These are phyloP conservation scores for Cantharellus anzutake DNA, from an alignment of 768 basidiomycete genomes.

Conservation along the genomic window DNA sequence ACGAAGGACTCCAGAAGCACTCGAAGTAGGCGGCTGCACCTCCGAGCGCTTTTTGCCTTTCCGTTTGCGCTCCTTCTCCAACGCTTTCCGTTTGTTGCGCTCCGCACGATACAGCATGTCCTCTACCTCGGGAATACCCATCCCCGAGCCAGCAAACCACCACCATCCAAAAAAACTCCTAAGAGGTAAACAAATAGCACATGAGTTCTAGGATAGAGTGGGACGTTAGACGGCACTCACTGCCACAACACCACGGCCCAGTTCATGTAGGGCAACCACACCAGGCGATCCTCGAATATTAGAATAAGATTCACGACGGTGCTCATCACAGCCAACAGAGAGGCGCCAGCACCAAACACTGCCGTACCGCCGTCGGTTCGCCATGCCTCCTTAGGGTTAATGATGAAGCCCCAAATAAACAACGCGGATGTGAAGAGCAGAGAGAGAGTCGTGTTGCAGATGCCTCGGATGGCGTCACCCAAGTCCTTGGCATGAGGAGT, in stretches of 20 bases:
- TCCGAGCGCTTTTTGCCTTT: slow-evolving; percentile 8
- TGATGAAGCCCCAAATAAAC: slow-evolving; percentile 78
- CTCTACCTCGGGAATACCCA: slow-evolving; percentile 41
- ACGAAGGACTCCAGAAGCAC: too few species aligned
- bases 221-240: slow-evolving; percentile 20
- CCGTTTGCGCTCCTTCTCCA: slow-evolving; percentile 3
- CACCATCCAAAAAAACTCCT: slow-evolving; percentile 73
- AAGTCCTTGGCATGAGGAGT: slow-evolving; percentile 26
- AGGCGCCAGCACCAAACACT: slow-evolving; percentile 72
- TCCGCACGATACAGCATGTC: slow-evolving; percentile 25
- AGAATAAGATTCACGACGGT: slow-evolving; percentile 80
- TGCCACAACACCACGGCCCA: slow-evolving; percentile 95
- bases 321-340: slow-evolving; percentile 62
- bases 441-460: slow-evolving; percentile 92
- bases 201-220: not conserved
- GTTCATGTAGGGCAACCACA: slow-evolving; percentile 82
- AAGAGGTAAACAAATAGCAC: not conserved
- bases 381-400: slow-evolving; percentile 88
- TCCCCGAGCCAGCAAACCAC: slow-evolving; percentile 87
- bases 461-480: slow-evolving; percentile 66
- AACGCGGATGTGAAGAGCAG: slow-evolving; percentile 82
- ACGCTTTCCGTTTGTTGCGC: slow-evolving; percentile 14
- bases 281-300: slow-evolving; percentile 69
- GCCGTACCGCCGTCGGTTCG: slow-evolving; percentile 92
- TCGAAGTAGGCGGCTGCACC: not conserved